Conservation (phyloP, 495 filamentous ascomycete genomes). For the Penicillium samsonianum region DNA sequence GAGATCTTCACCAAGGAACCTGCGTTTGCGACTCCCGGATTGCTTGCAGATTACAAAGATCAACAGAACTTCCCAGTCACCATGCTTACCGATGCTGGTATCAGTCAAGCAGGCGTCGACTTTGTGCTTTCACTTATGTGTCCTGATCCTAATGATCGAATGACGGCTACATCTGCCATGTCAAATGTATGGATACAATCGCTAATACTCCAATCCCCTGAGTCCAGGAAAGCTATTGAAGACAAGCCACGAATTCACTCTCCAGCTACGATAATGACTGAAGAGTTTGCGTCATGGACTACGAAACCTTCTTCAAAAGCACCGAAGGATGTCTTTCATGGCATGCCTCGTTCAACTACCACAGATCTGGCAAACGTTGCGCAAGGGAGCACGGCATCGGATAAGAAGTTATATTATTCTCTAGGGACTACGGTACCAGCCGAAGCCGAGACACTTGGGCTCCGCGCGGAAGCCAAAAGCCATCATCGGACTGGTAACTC, state of each 20-base stretch:
- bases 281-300: constrained; percentile 7
- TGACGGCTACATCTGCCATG: constrained; percentile 1
- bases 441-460: not conserved
- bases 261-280: not conserved
- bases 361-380: not conserved
- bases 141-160: constrained; percentile 8
- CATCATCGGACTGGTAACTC: not conserved
- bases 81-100: constrained; percentile 3
- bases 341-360: not conserved
- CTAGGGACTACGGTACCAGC: not conserved
- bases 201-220: not conserved
- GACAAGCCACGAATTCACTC: not conserved
- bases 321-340: not conserved
- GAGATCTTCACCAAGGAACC: constrained; percentile 17
- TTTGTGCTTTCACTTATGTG: constrained; percentile 13
- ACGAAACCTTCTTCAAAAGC: not conserved
- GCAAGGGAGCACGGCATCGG: too few species aligned
- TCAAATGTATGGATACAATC: constrained; percentile 3
- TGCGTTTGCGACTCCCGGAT: not conserved
- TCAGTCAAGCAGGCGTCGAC: constrained; percentile 5
- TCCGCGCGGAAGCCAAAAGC: not conserved
- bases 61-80: constrained; percentile 4
- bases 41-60: constrained; percentile 2
- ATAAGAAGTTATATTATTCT: not conserved
- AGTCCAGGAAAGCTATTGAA: not conserved